phyloP scores from a whole-genome alignment of 139 green algal species.

The Chlorella vulgaris region DNA sequence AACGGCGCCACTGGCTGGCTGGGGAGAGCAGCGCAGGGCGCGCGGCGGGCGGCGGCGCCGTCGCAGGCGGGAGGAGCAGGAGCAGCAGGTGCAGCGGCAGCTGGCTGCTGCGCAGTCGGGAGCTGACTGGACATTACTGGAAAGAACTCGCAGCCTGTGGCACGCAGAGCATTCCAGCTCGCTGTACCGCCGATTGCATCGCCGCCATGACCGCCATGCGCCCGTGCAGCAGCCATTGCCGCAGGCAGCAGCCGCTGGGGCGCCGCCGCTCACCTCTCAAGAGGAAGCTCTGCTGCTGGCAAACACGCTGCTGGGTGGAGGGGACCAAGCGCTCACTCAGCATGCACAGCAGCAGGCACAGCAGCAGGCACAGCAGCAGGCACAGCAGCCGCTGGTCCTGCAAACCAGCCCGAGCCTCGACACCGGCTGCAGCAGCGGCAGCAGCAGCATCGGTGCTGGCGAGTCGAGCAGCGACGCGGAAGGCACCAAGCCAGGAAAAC shows the following conservation, averaged over 20 bases:
- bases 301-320: not conserved
- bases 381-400: not conserved
- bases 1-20: not conserved
- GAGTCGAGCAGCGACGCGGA: not conserved
- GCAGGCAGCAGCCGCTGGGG: not conserved
- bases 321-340: not conserved
- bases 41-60: not conserved
- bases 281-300: slow-evolving; percentile 2
- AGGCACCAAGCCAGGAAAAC: not conserved
- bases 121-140: slow-evolving; percentile 22
- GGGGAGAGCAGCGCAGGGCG: not conserved
- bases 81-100: slow-evolving; percentile 5
- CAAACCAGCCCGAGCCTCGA: not conserved
- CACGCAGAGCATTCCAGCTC: slow-evolving; percentile 9
- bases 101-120: not conserved
- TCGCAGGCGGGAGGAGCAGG: not conserved
- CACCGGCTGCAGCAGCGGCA: not conserved
- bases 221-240: not conserved
- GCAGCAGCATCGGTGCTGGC: not conserved
- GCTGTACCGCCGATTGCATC: not conserved
- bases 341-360: not conserved
- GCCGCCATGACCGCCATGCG: not conserved
- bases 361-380: not conserved
- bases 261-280: not conserved
- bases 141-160: slow-evolving; percentile 5